These are phyloP conservation scores for Trichoderma sp. DNA, from an alignment of 2,329 filamentous ascomycete species.

Conservation along the genomic window DNA sequence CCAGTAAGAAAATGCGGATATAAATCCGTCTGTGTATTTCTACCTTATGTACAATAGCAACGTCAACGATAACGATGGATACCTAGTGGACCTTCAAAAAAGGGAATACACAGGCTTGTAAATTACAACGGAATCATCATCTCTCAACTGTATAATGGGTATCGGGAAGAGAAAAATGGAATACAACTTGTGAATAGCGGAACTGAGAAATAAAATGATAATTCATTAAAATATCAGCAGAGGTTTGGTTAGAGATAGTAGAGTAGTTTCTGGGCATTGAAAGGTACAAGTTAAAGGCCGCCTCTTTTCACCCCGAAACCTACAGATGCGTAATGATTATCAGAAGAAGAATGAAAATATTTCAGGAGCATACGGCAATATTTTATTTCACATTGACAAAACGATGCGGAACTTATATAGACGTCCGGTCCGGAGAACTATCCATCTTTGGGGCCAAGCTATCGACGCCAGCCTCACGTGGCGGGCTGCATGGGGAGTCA, in stretches of 20 bases:
- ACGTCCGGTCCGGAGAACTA: background rate
- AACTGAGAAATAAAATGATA: background rate
- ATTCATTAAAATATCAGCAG: background rate
- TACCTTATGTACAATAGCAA: constrained; percentile 1
- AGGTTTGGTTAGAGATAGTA: background rate
- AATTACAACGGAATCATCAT: background rate
- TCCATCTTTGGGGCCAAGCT: background rate
- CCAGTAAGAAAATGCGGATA: constrained; percentile 15
- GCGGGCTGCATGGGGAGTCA: background rate
- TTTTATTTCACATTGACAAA: background rate
- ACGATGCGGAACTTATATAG: background rate
- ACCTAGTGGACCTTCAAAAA: background rate
- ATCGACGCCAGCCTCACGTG: background rate
- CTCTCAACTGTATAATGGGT: background rate
- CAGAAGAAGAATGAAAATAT: background rate
- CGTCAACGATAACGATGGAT: background rate
- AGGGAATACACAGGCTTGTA: background rate
- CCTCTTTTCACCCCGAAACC: background rate
- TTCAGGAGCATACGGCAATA: background rate
- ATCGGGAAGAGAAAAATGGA: background rate
- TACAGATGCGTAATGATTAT: background rate
- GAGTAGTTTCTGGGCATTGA: background rate
- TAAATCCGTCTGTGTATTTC: background rate
- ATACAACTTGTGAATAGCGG: background rate
- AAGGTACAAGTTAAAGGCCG: background rate